These are phyloP conservation scores for Candida loeiensis DNA, from an alignment of 805 yeast genomes.

Conservation along the genomic window DNA sequence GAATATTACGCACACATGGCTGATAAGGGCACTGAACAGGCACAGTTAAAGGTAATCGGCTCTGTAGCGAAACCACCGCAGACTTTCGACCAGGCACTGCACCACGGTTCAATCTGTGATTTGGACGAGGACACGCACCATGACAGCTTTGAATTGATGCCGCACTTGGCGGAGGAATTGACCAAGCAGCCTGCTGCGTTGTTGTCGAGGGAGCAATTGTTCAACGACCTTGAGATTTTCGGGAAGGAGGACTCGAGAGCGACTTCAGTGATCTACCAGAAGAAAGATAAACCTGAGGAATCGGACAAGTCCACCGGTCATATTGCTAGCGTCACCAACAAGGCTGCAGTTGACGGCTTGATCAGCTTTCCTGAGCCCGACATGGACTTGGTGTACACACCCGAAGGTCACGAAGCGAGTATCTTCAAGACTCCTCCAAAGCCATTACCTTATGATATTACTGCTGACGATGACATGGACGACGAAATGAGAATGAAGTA, in stretches of 20 bases:
- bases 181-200: slow-evolving; percentile 28
- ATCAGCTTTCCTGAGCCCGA: slow-evolving; percentile 38
- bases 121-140: slow-evolving; percentile 12
- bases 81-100: slow-evolving; percentile 28
- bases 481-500: slow-evolving; percentile 13
- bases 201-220: slow-evolving; percentile 26
- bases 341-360: not conserved
- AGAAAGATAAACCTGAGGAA: not conserved
- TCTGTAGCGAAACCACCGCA: slow-evolving; percentile 24
- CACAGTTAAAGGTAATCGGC: slow-evolving; percentile 18
- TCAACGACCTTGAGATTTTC: slow-evolving; percentile 23
- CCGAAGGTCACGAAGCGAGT: slow-evolving; percentile 12
- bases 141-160: slow-evolving; percentile 16
- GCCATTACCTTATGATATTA: slow-evolving; percentile 1
- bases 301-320: not conserved
- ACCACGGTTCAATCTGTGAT: slow-evolving; percentile 32
- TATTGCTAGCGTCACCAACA: not conserved
- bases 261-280: slow-evolving; percentile 12
- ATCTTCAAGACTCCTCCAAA: slow-evolving; percentile 30
- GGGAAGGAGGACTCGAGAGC: slow-evolving; percentile 9
- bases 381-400: slow-evolving; percentile 14
- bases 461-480: slow-evolving; percentile 7
- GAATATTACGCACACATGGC: slow-evolving; percentile 1
- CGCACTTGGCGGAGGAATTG: slow-evolving; percentile 39
- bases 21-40: not conserved